These are phyloP conservation scores for Paracorniculantispora psalliotae DNA, from an alignment of 2,329 filamentous ascomycete genomes.

Conservation along the genomic window DNA sequence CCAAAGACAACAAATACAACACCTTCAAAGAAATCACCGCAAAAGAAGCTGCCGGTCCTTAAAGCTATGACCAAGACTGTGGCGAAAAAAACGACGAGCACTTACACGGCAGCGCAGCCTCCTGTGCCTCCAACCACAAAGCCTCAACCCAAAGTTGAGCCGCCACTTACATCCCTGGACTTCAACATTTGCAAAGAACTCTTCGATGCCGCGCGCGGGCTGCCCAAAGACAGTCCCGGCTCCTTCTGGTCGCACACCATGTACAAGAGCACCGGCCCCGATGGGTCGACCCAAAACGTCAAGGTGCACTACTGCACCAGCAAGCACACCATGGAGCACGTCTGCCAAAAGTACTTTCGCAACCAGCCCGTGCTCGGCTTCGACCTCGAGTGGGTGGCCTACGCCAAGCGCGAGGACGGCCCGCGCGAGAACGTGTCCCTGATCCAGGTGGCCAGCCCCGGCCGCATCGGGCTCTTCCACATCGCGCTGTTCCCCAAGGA, in stretches of 20 bases:
- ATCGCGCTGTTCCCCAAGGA: constrained; percentile 57
- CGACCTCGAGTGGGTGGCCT: constrained; percentile 76
- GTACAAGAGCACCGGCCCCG: constrained; percentile 50
- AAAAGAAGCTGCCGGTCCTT: not conserved
- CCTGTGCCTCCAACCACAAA: not conserved
- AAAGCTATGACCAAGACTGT: not conserved
- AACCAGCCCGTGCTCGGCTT: constrained; percentile 72
- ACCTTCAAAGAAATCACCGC: not conserved
- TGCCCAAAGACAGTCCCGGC: constrained; percentile 36
- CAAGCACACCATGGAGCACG: constrained; percentile 60
- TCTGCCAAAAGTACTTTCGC: constrained; percentile 61
- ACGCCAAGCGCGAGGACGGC: constrained; percentile 40
- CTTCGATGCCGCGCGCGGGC: constrained; percentile 45
- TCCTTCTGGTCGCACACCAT: constrained; percentile 66
- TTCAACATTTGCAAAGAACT: constrained; percentile 43
- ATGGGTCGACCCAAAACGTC: constrained; percentile 47
- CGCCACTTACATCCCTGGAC: constrained; percentile 34
- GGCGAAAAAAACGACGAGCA: not conserved
- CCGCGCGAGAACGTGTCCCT: constrained; percentile 70
- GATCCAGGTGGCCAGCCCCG: constrained; percentile 75
- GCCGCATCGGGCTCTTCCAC: constrained; percentile 77
- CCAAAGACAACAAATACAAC: not conserved
- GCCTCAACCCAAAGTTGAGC: constrained; percentile 15
- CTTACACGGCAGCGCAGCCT: not conserved
- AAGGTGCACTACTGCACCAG: constrained; percentile 74